Base-by-base conservation (phyloP, 1,284 basidiomycete species). In the Leccinum angustisporum region DNA sequence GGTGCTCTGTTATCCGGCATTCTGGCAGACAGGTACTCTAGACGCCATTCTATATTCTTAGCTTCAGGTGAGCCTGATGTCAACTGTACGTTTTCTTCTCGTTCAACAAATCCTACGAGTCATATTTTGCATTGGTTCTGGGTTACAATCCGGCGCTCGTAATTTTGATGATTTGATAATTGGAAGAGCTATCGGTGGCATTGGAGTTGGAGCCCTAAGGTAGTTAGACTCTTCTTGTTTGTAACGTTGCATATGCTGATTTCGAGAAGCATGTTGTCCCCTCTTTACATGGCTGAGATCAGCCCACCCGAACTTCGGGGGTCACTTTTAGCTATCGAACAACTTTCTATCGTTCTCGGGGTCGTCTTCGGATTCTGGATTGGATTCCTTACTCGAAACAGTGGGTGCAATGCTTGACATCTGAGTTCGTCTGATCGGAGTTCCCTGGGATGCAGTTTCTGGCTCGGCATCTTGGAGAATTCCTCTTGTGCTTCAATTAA, bases 271-370 rank as follows among this genome's bases (percentile, higher is more conserved):
- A 92, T 90, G 86, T 79, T 92, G 14, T 86, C 86, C 0, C 90
- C 90, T 0, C 76, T 94, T 6, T 94, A 93, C 74, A 92, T 93
- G 80, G 87, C 90, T 1, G 91, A 94, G 75, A 91, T 94, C 52
- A 87, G 86, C 64, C 84, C 91, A 14, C 90, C 91, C 0, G 91
- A 93, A 75, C 81, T 90, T 1, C 82, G 92, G n/a, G 91, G 91
- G 5, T 90, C 91, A 0, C 81, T 94, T 38, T 82, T 93, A 73
- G 86, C 90, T 0, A 79, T 94, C 1, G 91, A 94, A 70, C 91
- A 94, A 65, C 80, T 92, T 54, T 84, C 88, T 25, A 92, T 93
- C 60, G 90, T 92, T 13, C 74, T 89, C 0, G 90, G 91, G 2
- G 89, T 91, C 10, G 88, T 92, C 0, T 74, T 91, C 11, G 90